Conservation (phyloP, 768 basidiomycete genomes). For the Harrya chromipes region DNA sequence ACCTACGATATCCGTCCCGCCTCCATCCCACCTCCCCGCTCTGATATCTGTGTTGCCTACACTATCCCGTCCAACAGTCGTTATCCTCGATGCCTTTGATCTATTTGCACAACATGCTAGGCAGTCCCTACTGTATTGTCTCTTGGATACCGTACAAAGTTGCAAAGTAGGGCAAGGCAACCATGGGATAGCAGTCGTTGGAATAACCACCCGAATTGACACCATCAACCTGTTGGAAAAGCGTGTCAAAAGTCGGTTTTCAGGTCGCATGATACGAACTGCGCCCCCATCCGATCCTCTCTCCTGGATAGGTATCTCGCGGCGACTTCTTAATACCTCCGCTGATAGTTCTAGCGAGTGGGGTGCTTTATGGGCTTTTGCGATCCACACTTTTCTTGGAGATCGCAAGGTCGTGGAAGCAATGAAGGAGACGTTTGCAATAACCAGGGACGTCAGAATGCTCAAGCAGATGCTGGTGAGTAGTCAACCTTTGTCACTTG, state of each 20-base stretch:
- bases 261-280: slow-evolving; percentile 82
- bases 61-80: slow-evolving; percentile 71
- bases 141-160: slow-evolving; percentile 91
- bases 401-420: slow-evolving; percentile 44
- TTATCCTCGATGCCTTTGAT: slow-evolving; percentile 91
- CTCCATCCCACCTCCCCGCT: slow-evolving; percentile 67
- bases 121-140: slow-evolving; percentile 90
- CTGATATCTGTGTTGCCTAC: slow-evolving; percentile 77
- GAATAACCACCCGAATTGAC: slow-evolving; percentile 83
- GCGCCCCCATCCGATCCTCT: slow-evolving; percentile 52
- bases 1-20: slow-evolving; percentile 44
- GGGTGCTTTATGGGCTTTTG: slow-evolving; percentile 53
- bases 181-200: slow-evolving; percentile 81
- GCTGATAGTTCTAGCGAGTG: slow-evolving; percentile 45
- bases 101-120: slow-evolving; percentile 89
- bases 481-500: slow-evolving; percentile 4
- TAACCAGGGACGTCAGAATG: slow-evolving; percentile 58
- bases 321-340: slow-evolving; percentile 38
- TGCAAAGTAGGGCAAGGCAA: slow-evolving; percentile 56
- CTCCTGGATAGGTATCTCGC: slow-evolving; percentile 51
- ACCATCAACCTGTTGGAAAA: slow-evolving; percentile 90
- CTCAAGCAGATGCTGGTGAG: slow-evolving; percentile 62
- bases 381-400: slow-evolving; percentile 55
- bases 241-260: slow-evolving; percentile 96
- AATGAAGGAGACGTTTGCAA: slow-evolving; percentile 57